Evolutionary conservation across 805 yeast genomes (phyloP), one percentile per base, ranked within the genome.

Genomic region (Kazachstania taianensis): DNA sequence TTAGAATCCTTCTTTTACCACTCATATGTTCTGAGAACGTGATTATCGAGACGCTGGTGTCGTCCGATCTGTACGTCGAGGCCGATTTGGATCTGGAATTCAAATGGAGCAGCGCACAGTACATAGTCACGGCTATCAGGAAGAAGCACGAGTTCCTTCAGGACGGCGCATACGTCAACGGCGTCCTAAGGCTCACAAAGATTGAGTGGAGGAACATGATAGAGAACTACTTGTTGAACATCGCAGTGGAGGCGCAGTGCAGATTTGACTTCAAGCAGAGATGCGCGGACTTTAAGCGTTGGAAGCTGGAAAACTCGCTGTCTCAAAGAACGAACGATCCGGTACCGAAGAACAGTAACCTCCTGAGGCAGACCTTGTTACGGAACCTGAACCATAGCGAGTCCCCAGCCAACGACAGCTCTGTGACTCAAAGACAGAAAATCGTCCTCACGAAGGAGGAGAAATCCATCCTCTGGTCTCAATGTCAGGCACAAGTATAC

Each of bases 121-220:
- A 67, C 48, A 74, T 80, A 2, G 70, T 78, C 12, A 57, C 59
- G 37, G 66, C 73, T n/a, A 77, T 78, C 4, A 59, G 74, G 43
- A 42, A 55, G 30, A 55, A 75, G 38, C 74, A 70, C 41, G 56
- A 55, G 16, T 2, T 8, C 5, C 5, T 8, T 17, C 41, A 40
- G 23, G 33, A 38, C 17, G 41, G 40, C 12, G 46, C 40, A 9
- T 15, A 14, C 9, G 25, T 29, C 23, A 46, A 41, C 27, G 33
- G 38, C 8, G 38, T 48, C 4, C 40, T 55, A 46, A 41, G 43
- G 4, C 48, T 69, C 13, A 55, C 67, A 7, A 62, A 66, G 38
- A 65, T 68, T 20, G 80, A 78, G 50, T 78, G 84, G 81, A 61
- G 85, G 42, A 74, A 77, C 47, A 67, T 79, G 16, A 73, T 78